A percentile compares a stretch with the other conserved stretches of the same genome.
Conservation (phyloP, 768 basidiomycete species). For the Rhizopogon rudus region DNA sequence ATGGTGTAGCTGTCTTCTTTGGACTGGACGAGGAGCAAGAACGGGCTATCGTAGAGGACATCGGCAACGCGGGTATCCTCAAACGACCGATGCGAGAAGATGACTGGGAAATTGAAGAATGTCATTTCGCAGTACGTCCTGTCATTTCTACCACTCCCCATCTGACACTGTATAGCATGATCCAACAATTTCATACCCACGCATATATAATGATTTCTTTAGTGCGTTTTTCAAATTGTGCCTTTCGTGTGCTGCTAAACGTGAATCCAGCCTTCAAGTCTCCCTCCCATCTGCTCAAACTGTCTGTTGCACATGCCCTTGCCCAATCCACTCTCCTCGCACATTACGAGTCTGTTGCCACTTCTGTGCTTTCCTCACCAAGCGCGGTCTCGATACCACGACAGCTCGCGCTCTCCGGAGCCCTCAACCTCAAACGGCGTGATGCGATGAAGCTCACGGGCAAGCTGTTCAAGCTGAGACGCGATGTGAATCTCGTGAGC, state of each 20-base stretch:
- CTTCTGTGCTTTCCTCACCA: conserved; percentile 72
- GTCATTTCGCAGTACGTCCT: conserved; percentile 72
- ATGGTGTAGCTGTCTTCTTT: conserved; percentile 92
- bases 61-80: conserved; percentile 67
- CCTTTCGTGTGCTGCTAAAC: neutral
- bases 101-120: conserved; percentile 91
- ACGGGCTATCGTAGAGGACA: conserved; percentile 77
- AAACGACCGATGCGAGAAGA: conserved; percentile 54
- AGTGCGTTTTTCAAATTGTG: conserved; percentile 46
- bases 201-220: conserved; percentile 96
- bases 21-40: conserved; percentile 80
- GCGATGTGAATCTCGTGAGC: conserved; percentile 87
- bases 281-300: conserved; percentile 82
- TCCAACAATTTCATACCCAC: conserved; percentile 74
- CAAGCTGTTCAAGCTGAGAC: conserved; percentile 77
- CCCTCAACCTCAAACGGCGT: conserved; percentile 66
- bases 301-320: conserved; percentile 92
- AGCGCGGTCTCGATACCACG: conserved; percentile 77
- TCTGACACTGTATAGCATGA: conserved; percentile 61
- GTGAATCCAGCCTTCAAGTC: conserved; percentile 73
- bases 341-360: conserved; percentile 77
- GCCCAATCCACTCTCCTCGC: conserved; percentile 93
- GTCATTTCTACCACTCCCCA: neutral
- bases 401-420: conserved; percentile 75
- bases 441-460: conserved; percentile 89